Conservation (phyloP, 768 basidiomycete genomes). For the Pleurotus giganteus region DNA sequence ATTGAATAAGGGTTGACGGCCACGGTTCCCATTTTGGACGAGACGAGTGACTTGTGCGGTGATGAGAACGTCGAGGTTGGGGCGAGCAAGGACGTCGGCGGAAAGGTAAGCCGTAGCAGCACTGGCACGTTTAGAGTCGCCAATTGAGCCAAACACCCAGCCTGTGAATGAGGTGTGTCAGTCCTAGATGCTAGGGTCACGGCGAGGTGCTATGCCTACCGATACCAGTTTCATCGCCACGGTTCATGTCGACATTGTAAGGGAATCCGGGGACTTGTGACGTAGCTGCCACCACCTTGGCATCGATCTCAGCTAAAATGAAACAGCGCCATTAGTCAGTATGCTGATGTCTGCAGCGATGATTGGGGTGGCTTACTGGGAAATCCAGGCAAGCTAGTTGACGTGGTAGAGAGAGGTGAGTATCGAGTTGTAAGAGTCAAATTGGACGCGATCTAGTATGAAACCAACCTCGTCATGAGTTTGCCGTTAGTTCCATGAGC, state of each 20-base stretch:
- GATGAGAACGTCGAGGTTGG: slow-evolving; percentile 35
- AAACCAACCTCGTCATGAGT: slow-evolving; percentile 20
- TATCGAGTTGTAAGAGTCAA: neutral
- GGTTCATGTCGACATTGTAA: slow-evolving; percentile 32
- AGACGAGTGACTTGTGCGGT: slow-evolving; percentile 30
- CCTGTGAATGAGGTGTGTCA: slow-evolving; percentile 11
- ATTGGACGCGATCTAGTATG: neutral
- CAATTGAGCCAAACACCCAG: slow-evolving; percentile 31
- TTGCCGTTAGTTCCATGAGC: slow-evolving; percentile 34
- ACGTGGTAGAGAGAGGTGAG: neutral
- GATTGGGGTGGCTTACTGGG: neutral
- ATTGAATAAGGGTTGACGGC: slow-evolving; percentile 16
- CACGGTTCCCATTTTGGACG: slow-evolving; percentile 13
- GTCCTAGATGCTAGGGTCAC: neutral
- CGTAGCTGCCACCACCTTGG: slow-evolving; percentile 31
- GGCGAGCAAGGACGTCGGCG: slow-evolving; percentile 21
- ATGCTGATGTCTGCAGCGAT: neutral
- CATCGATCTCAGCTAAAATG: slow-evolving; percentile 26
- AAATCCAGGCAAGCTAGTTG: slow-evolving; percentile 24
- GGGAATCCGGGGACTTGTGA: slow-evolving; percentile 32
- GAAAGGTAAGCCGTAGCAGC: slow-evolving; percentile 35
- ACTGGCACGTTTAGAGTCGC: slow-evolving; percentile 29
- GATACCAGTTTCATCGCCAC: slow-evolving; percentile 29
- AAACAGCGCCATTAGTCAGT: neutral
- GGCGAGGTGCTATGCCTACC: slow-evolving; percentile 15